Evolutionary conservation across 225 moss, liverwort and hornwort genomes (phyloP).

Genomic region (Rhytidiadelphus loreus): DNA sequence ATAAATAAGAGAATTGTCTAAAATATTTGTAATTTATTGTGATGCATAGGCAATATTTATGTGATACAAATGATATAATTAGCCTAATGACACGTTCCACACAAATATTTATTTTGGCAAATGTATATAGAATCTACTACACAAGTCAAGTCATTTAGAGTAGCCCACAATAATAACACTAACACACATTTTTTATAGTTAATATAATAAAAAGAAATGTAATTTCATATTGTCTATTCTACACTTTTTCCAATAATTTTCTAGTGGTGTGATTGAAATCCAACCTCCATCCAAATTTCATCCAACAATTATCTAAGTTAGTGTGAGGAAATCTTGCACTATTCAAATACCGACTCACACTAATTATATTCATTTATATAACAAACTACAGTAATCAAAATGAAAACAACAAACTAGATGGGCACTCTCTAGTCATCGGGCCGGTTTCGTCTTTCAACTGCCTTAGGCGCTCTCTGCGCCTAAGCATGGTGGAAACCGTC

Average conservation of each 20-base stretch:
- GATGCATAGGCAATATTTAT: too few relatives aligned
- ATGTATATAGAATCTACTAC: neutral
- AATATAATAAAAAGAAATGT: too few relatives aligned
- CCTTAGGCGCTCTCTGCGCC: too few relatives aligned
- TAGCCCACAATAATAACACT: fast-evolving
- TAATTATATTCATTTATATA: neutral
- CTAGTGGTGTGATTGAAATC: neutral
- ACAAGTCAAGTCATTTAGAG: neutral
- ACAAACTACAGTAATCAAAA: neutral
- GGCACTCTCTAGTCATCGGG: too few relatives aligned
- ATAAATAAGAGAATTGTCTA: neutral
- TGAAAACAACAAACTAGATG: too few relatives aligned
- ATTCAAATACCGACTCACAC: neutral
- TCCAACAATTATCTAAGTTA: neutral
- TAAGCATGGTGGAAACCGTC: too few relatives aligned
- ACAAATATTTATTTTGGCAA: neutral
- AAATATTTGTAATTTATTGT: neutral
- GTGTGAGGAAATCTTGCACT: neutral
- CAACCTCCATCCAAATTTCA: neutral
- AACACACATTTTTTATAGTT: too few relatives aligned
- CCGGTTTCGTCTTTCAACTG: too few relatives aligned
- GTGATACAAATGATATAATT: neutral
- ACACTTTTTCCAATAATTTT: neutral
- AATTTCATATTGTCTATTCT: too few relatives aligned
- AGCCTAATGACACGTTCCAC: fast-evolving